Evolutionary conservation across 148 eudicot genomes (phyloP), one percentile per base, ranked within the genome.

Genomic region (Hydrangea macrophylla): DNA sequence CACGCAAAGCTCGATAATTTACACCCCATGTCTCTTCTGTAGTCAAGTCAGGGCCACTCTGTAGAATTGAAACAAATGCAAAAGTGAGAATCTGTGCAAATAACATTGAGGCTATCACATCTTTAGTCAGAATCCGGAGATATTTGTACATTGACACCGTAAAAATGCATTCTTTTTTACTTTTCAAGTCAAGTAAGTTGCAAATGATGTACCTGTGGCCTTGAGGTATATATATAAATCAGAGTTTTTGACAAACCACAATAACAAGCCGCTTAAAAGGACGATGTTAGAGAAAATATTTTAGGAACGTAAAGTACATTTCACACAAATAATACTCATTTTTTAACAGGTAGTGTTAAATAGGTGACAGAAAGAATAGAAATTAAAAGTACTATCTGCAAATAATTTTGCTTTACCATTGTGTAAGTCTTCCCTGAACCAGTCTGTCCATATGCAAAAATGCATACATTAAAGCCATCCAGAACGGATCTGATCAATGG

Each of bases 361-460:
- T 39, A 56, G 36, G 36, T 5, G 2, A 61, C 35, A 50, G 17
- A 7, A 36, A 17, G 18, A 30, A 45, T 30, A 30, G 1, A 58
- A 48, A 35, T 11, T 8, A 50, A 30, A 44, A 32, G 11, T n/a
- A n/a, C n/a, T n/a, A n/a, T n/a, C n/a, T 18, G 60, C 13, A 40
- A 58, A 25, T 55, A 32, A n/a, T 65, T 54, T 40, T 25, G 33
- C 26, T 13, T 68, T 88, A 94, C 98, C 98, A 94, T 94, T 50
- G 98, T 94, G 74, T 86, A 94, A 22, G 98, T 94, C 76, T 94
- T 94, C 60, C 98, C 98, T n/a, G 98, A 94, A 59, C 98, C 98
- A 30, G 98, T 94, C 65, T 94, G 98, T 60, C 98, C 98, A 65
- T 94, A 94, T 11, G 98, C 98, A 75, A 94, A 94, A 67, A 94